Evolutionary conservation across 805 yeast genomes (phyloP).

Genomic region (Nakazawaea molendinolei): DNA sequence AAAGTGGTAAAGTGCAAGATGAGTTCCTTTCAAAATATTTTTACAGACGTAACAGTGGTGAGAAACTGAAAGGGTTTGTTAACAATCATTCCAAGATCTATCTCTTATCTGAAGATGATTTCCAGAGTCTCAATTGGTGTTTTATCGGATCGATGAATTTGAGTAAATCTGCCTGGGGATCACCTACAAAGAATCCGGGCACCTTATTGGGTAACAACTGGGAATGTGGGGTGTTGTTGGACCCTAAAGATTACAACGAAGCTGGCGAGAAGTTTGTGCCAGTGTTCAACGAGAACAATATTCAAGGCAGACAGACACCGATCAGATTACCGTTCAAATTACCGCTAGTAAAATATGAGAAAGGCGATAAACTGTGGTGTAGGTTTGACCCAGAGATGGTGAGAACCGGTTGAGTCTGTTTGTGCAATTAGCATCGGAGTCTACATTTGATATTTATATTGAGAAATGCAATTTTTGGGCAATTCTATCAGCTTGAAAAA

Average conservation of each 20-base stretch:
- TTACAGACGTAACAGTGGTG: constrained; percentile 36
- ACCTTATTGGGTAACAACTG: constrained; percentile 10
- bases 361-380: constrained; percentile 46
- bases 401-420: background rate
- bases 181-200: constrained; percentile 22
- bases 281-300: constrained; percentile 30
- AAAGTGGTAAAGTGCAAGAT: constrained; percentile 22
- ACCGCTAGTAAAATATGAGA: constrained; percentile 38
- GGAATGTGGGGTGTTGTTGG: constrained; percentile 49
- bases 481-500: too few relatives aligned
- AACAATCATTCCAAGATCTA: constrained; percentile 60
- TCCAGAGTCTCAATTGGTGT: constrained; percentile 55
- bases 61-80: constrained; percentile 18
- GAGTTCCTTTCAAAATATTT: constrained; percentile 34
- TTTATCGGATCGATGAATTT: constrained; percentile 69
- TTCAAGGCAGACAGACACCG: constrained; percentile 20
- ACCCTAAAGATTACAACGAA: constrained; percentile 21
- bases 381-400: constrained; percentile 10
- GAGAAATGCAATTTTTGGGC: too few relatives aligned
- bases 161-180: constrained; percentile 81
- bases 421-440: background rate
- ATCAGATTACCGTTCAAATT: constrained; percentile 47
- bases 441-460: too few relatives aligned
- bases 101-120: constrained; percentile 44
- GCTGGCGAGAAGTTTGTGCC: constrained; percentile 34